Percentiles rank a stretch among this genome's conserved stretches.
phyloP scores from a whole-genome alignment of 805 yeast genomes.

The Candida verbasci region DNA sequence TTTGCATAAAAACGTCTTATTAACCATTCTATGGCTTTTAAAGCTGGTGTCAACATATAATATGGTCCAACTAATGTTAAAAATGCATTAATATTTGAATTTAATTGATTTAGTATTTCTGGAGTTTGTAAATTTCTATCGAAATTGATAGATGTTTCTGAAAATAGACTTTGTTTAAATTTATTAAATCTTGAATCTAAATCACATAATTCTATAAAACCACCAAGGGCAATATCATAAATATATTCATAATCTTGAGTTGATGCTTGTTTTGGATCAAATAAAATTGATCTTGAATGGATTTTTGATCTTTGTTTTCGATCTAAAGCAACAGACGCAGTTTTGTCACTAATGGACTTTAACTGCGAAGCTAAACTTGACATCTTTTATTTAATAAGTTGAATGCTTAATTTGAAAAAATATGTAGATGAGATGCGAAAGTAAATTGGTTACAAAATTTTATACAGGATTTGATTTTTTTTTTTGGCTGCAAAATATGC shows the following conservation, averaged over 20 bases:
- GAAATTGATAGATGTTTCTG: slow-evolving; percentile 71
- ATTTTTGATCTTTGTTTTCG: slow-evolving; percentile 81
- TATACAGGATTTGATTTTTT: slow-evolving; percentile 1
- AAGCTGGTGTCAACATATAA: slow-evolving; percentile 68
- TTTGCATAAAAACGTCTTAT: slow-evolving; percentile 87
- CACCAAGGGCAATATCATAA: slow-evolving; percentile 66
- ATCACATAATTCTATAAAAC: slow-evolving; percentile 64
- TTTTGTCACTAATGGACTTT: slow-evolving; percentile 58
- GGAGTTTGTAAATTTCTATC: slow-evolving; percentile 80
- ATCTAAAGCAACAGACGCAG: slow-evolving; percentile 73
- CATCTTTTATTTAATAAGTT: slow-evolving; percentile 16
- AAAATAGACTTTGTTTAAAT: slow-evolving; percentile 71
- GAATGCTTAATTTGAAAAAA: no score
- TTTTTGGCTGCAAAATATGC: slow-evolving; percentile 3
- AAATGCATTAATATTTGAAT: slow-evolving; percentile 71
- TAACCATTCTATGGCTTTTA: slow-evolving; percentile 90
- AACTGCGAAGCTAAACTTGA: slow-evolving; percentile 78
- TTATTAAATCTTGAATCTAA: slow-evolving; percentile 72
- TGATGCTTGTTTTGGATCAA: slow-evolving; percentile 84
- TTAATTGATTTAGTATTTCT: slow-evolving; percentile 72
- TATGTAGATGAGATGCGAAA: slow-evolving; percentile 3
- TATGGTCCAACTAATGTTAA: slow-evolving; percentile 71
- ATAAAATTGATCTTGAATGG: slow-evolving; percentile 85
- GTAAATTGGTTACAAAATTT: neutral
- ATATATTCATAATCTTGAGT: slow-evolving; percentile 88